Evolutionary conservation across 129 eudicot species (phyloP).

Genomic region (Heracleum sosnowskyi): DNA sequence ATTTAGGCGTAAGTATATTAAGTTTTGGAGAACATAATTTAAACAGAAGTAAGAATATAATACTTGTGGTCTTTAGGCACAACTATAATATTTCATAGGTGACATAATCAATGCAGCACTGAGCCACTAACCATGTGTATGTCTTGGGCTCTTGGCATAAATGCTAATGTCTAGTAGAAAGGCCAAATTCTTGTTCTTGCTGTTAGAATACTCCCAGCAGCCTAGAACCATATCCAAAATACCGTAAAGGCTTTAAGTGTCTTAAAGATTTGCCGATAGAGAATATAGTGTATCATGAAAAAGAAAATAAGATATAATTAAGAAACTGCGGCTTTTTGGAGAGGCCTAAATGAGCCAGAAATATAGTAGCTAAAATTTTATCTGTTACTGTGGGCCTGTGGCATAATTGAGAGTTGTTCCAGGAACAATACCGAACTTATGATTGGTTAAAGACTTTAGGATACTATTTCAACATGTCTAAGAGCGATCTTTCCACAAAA

Average conservation of each 20-base stretch:
- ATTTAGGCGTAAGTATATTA: conserved; percentile 63
- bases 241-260: neutral
- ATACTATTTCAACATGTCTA: neutral
- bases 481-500: neutral
- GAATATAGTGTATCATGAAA: neutral
- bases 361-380: neutral
- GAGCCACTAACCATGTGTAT: neutral
- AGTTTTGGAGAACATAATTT: conserved; percentile 3
- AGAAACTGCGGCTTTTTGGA: neutral
- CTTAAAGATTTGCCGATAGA: neutral
- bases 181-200: neutral
- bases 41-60: neutral
- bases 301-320: neutral
- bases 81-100: neutral
- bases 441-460: neutral
- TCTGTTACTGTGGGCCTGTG: neutral
- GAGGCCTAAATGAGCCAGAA: neutral
- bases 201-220: neutral
- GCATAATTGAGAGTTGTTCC: neutral
- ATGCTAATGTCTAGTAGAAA: neutral
- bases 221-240: neutral
- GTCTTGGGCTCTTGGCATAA: neutral
- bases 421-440: neutral
- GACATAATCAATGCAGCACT: neutral
- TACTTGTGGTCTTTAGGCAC: neutral